Evolutionary conservation across 1,284 basidiomycete genomes (phyloP).

Genomic region (Tylopilus sp.): DNA sequence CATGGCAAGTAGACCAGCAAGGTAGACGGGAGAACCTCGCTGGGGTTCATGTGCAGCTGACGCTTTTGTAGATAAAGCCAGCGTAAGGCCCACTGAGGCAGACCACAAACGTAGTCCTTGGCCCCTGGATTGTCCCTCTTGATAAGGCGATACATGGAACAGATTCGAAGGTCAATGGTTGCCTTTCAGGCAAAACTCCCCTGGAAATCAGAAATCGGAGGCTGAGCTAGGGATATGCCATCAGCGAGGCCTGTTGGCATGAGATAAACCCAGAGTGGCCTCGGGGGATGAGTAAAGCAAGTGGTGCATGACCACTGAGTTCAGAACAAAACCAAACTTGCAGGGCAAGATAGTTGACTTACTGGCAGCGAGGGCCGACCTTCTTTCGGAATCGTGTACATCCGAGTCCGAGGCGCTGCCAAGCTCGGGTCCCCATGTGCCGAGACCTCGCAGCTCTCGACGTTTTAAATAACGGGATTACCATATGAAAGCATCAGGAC

Average conservation of each 20-base stretch:
- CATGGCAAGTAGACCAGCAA: constrained; percentile 4
- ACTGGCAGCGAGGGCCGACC: not conserved
- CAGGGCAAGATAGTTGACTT: constrained; percentile 30
- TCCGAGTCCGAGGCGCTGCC: constrained; percentile 15
- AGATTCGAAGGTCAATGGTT: constrained; percentile 20
- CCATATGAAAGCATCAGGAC: constrained; percentile 51
- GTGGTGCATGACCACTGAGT: constrained; percentile 6
- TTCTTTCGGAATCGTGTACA: constrained; percentile 15
- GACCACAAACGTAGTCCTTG: constrained; percentile 22
- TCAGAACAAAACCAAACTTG: constrained; percentile 4
- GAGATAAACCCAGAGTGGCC: constrained; percentile 12
- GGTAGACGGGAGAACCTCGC: constrained; percentile 5
- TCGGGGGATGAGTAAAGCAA: constrained; percentile 21
- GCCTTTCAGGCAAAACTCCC: constrained; percentile 11
- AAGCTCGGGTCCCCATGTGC: constrained; percentile 19
- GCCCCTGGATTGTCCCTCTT: constrained; percentile 19
- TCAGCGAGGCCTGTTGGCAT: constrained; percentile 16
- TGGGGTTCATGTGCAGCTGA: not conserved
- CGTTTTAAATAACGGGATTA: constrained; percentile 44
- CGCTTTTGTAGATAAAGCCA: constrained; percentile 31
- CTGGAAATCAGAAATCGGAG: constrained; percentile 18
- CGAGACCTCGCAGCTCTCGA: constrained; percentile 15
- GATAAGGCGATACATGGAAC: constrained; percentile 28
- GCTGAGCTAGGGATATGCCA: constrained; percentile 20
- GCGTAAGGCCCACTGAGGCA: constrained; percentile 13